Evolutionary conservation across 352 stramenopile genomes (phyloP).

Genomic region (Phytopythium vexans): DNA sequence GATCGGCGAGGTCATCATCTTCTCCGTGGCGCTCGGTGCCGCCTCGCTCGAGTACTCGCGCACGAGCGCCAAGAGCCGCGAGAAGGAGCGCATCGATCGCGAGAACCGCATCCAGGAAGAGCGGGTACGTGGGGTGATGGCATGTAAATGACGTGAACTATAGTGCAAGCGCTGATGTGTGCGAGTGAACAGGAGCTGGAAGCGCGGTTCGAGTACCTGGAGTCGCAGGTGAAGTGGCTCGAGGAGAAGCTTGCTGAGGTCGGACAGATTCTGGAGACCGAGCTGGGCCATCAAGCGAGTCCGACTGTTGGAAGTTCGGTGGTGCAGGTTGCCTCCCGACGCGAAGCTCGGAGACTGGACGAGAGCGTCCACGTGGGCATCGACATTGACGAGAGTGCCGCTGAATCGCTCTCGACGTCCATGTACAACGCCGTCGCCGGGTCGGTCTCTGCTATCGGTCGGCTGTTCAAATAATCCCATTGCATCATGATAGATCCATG

Average conservation of each 20-base stretch:
- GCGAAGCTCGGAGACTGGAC: slow-evolving; percentile 10
- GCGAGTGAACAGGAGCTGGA: slow-evolving; percentile 26
- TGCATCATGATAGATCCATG: no score
- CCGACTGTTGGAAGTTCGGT: slow-evolving; percentile 6
- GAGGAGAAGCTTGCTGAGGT: slow-evolving; percentile 35
- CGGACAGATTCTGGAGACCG: slow-evolving; percentile 30
- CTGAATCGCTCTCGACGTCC: slow-evolving; percentile 14
- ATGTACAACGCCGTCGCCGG: slow-evolving; percentile 14
- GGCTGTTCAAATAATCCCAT: slow-evolving; percentile 33
- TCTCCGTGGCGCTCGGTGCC: slow-evolving; percentile 65
- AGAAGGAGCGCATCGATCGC: slow-evolving; percentile 56
- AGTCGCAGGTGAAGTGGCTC: slow-evolving; percentile 44
- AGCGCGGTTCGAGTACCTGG: slow-evolving; percentile 46
- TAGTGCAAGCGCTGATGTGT: neutral
- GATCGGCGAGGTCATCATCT: slow-evolving; percentile 77
- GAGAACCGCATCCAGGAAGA: slow-evolving; percentile 45
- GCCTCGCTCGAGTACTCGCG: slow-evolving; percentile 78
- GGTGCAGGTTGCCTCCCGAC: no score
- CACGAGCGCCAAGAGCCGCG: slow-evolving; percentile 42
- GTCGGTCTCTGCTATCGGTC: slow-evolving; percentile 26
- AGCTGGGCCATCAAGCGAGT: slow-evolving; percentile 13
- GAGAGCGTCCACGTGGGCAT: slow-evolving; percentile 24
- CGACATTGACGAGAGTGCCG: slow-evolving; percentile 25
- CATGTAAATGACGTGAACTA: neutral
- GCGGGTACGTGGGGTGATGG: slow-evolving; percentile 8